Evolutionary conservation across 2,329 filamentous ascomycete species (phyloP).

Genomic region (Cordyceps farinosa): DNA sequence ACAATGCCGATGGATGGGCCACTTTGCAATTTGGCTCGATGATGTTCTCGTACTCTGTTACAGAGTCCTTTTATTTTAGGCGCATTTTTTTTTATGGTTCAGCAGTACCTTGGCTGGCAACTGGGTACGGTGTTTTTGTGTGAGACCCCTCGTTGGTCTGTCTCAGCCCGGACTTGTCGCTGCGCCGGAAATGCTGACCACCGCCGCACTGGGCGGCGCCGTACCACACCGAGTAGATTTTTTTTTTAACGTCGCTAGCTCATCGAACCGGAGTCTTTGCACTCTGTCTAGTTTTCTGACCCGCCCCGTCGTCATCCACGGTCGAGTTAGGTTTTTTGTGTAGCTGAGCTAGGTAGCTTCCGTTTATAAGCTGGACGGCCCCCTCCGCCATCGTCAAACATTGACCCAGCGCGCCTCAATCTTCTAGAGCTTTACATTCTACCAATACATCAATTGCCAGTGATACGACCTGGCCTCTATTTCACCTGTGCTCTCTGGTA

Average conservation of each 20-base stretch:
- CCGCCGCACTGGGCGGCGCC: neutral
- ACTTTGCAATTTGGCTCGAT: neutral
- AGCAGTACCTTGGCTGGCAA: neutral
- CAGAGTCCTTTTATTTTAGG: neutral
- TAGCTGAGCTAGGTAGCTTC: neutral
- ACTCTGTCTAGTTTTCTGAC: neutral
- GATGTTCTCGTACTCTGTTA: too few relatives aligned
- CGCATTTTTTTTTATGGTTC: too few relatives aligned
- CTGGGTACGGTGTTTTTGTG: constrained; percentile 4
- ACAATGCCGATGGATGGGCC: neutral
- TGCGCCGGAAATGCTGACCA: neutral
- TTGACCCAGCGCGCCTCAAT: neutral
- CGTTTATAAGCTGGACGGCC: neutral
- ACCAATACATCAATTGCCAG: neutral
- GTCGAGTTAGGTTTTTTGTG: neutral
- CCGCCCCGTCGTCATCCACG: constrained; percentile 5
- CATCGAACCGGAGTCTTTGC: constrained; percentile 5
- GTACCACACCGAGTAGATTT: neutral
- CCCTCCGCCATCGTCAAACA: neutral
- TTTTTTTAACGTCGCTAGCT: neutral
- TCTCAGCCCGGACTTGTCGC: constrained; percentile 1
- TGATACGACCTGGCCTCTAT: neutral
- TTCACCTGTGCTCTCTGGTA: neutral
- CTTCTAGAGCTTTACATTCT: neutral
- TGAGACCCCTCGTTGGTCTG: neutral